phyloP scores from a whole-genome alignment of 202 grass and related monocot species.

The Schoenoplectus tabernaemontani region DNA sequence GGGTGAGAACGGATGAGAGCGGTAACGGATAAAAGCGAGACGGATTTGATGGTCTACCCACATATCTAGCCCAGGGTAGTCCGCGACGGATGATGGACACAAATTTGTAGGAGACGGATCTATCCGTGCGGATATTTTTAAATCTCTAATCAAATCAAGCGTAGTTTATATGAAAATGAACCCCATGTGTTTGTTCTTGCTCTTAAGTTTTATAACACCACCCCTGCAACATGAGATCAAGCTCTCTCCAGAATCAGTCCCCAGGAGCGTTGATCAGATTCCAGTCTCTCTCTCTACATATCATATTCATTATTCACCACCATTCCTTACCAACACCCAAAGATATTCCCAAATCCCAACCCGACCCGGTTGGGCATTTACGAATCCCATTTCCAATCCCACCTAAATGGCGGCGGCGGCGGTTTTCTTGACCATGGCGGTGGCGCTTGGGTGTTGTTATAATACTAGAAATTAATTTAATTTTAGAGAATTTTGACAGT shows the following conservation, averaged over 20 bases:
- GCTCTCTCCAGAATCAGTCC: neutral
- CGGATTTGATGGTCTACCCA: no score
- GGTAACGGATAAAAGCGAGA: no score
- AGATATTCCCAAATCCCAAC: conserved; percentile 50
- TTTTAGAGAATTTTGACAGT: neutral
- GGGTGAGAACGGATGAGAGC: no score
- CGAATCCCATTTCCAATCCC: conserved; percentile 15
- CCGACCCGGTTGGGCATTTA: conserved; percentile 31
- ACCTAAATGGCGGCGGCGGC: neutral
- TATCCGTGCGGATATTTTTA: no score
- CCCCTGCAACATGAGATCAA: neutral
- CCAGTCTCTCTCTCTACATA: conserved; percentile 17
- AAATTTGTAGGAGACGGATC: no score
- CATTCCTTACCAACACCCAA: conserved; percentile 42
- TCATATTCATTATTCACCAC: conserved; percentile 20
- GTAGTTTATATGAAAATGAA: neutral
- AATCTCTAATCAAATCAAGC: no score
- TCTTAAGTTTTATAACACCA: neutral
- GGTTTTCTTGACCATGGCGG: neutral
- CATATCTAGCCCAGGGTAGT: no score
- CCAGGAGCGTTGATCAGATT: conserved; percentile 18
- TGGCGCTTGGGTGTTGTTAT: neutral
- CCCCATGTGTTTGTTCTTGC: neutral
- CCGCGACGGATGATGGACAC: no score
- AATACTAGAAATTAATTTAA: neutral